Conservation (phyloP, 768 basidiomycete species). For the Mycena capillaripes region DNA sequence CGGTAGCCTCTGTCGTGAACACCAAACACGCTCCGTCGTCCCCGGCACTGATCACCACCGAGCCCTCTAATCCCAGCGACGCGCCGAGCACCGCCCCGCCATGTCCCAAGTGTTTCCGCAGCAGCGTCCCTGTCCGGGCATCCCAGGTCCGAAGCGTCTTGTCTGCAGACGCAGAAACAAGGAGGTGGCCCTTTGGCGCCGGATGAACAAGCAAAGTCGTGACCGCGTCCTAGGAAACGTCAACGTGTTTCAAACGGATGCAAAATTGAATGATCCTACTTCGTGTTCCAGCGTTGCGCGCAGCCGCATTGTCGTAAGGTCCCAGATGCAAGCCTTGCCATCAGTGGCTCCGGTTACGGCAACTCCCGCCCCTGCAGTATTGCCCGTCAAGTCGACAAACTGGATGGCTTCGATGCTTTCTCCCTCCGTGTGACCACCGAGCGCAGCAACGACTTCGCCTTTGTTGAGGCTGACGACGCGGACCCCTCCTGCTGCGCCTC, state of each 20-base stretch:
- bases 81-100: conserved; percentile 81
- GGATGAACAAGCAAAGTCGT: conserved; percentile 86
- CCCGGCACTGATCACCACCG: conserved; percentile 87
- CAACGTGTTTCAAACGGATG: conserved; percentile 13
- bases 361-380: conserved; percentile 66
- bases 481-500: conserved; percentile 87
- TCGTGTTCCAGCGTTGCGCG: conserved; percentile 87
- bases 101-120: conserved; percentile 89
- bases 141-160: conserved; percentile 94
- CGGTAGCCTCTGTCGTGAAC: conserved; percentile 74
- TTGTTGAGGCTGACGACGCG: conserved; percentile 90
- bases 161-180: conserved; percentile 92
- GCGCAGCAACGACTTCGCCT: conserved; percentile 82
- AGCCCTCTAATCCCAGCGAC: conserved; percentile 77
- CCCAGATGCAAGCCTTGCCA: conserved; percentile 96
- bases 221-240: conserved; percentile 75
- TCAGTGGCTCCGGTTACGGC: conserved; percentile 93
- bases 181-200: conserved; percentile 77
- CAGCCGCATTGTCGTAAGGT: conserved; percentile 87
- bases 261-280: conserved; percentile 54
- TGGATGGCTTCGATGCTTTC: conserved; percentile 91
- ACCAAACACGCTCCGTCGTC: conserved; percentile 93
- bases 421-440: conserved; percentile 88
- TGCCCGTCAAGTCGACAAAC: conserved; percentile 84
- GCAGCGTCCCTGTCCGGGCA: conserved; percentile 81